These are phyloP conservation scores for Aspergillus alliaceus DNA, from an alignment of 2,329 filamentous ascomycete species.

Conservation along the genomic window DNA sequence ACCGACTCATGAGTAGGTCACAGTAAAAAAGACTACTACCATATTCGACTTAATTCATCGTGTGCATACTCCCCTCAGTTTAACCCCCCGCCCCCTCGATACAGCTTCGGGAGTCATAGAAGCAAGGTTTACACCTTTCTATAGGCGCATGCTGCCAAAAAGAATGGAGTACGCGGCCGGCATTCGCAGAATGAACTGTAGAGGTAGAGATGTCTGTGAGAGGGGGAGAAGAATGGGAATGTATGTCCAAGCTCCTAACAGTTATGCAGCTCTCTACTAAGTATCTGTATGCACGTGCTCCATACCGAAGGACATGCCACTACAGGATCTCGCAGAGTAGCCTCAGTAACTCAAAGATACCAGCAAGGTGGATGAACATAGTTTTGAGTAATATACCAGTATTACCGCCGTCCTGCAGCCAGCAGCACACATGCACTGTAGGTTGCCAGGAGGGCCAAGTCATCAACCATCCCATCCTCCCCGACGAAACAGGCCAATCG, in stretches of 20 bases:
- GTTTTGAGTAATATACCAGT: not conserved
- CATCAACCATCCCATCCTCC: constrained; percentile 2
- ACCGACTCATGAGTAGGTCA: too few species aligned
- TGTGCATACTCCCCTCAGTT: not conserved
- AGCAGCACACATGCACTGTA: not conserved
- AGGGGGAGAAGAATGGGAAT: not conserved
- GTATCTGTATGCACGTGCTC: constrained; percentile 2
- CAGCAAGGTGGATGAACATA: not conserved
- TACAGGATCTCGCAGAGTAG: not conserved
- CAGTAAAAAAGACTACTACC: too few species aligned
- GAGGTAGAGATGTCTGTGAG: not conserved
- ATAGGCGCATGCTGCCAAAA: not conserved
- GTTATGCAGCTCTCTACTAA: constrained; percentile 1
- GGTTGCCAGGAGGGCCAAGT: constrained; percentile 3
- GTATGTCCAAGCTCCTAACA: constrained; percentile 3
- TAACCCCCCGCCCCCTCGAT: not conserved
- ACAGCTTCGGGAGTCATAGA: not conserved
- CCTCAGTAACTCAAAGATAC: not conserved
- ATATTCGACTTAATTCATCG: not conserved
- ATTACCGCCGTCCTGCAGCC: not conserved
- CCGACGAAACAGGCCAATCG: constrained; percentile 2
- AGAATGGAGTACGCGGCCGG: constrained; percentile 1
- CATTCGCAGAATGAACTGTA: not conserved
- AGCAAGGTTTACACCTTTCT: not conserved
- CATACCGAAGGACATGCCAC: not conserved